These are phyloP conservation scores for Macrophomina tecta DNA, from an alignment of 2,329 filamentous ascomycete genomes.

Conservation along the genomic window DNA sequence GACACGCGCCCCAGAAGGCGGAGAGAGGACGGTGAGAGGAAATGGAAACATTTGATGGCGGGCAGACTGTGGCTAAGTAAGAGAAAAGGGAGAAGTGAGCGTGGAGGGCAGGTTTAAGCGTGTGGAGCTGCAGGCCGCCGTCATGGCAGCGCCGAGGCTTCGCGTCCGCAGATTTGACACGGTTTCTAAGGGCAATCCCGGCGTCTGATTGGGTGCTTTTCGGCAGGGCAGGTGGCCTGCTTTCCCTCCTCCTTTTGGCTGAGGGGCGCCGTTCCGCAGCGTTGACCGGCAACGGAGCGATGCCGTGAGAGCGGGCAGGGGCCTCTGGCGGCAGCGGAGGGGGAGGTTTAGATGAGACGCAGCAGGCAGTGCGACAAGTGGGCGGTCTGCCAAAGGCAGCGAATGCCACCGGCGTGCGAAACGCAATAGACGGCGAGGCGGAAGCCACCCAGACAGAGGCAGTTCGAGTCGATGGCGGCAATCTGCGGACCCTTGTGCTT, in stretches of 20 bases:
- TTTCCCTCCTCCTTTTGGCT: not conserved
- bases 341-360: not conserved
- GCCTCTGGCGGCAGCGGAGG: not conserved
- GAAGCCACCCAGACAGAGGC: not conserved
- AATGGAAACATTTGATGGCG: slow-evolving; percentile 16
- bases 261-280: not conserved
- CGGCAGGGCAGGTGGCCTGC: not conserved
- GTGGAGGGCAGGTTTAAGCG: slow-evolving; percentile 23
- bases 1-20: slow-evolving; percentile 14
- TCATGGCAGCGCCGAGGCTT: slow-evolving; percentile 13
- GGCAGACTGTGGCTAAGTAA: slow-evolving; percentile 15
- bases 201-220: not conserved
- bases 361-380: not conserved
- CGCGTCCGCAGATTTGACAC: not conserved
- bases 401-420: not conserved
- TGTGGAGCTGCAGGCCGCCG: slow-evolving; percentile 23
- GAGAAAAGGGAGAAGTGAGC: slow-evolving; percentile 1
- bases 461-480: not conserved
- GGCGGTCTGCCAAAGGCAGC: not conserved
- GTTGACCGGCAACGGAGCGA: not conserved
- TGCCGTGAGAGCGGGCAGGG: not conserved
- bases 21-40: not conserved
- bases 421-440: not conserved
- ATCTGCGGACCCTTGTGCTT: not conserved
- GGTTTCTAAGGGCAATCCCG: not conserved